Evolutionary conservation across 202 grass and related monocot genomes (phyloP).

Genomic region (Panicum virgatum): DNA sequence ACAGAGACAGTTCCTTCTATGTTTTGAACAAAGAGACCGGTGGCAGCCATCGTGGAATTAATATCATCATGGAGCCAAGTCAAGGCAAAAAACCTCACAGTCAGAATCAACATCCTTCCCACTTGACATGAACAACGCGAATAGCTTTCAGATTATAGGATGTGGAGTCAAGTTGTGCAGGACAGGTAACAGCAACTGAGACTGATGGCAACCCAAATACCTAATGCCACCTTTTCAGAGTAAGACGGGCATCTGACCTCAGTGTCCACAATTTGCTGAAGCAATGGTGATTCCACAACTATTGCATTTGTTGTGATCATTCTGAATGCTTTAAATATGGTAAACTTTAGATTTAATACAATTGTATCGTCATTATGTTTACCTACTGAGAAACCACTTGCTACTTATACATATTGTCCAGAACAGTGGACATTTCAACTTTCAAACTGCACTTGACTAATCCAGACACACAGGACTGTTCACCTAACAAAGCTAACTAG

Average conservation of each 20-base stretch:
- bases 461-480: slow-evolving; percentile 1
- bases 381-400: slow-evolving; percentile 19
- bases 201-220: slow-evolving; percentile 33
- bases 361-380: background rate
- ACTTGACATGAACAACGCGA: slow-evolving; percentile 29
- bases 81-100: background rate
- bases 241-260: slow-evolving; percentile 8
- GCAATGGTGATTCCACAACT: slow-evolving; percentile 24
- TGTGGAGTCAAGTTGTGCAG: slow-evolving; percentile 31
- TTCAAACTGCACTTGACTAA: slow-evolving; percentile 30
- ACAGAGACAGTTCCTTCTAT: slow-evolving; percentile 35
- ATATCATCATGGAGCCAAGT: slow-evolving; percentile 22
- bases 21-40: slow-evolving; percentile 28
- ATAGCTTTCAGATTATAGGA: slow-evolving; percentile 7
- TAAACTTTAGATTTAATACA: background rate
- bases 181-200: slow-evolving; percentile 30
- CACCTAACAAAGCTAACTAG: background rate
- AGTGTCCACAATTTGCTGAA: slow-evolving; percentile 22
- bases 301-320: background rate
- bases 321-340: slow-evolving; percentile 3
- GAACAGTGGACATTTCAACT: background rate
- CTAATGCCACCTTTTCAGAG: slow-evolving; percentile 23
- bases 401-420: slow-evolving; percentile 6
- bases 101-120: slow-evolving; percentile 15
- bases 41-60: slow-evolving; percentile 20